A percentile compares a stretch with the other conserved stretches of the same genome.
phyloP scores from a whole-genome alignment of 164 flowering plant genomes.

The Aristolochia fimbriata region DNA sequence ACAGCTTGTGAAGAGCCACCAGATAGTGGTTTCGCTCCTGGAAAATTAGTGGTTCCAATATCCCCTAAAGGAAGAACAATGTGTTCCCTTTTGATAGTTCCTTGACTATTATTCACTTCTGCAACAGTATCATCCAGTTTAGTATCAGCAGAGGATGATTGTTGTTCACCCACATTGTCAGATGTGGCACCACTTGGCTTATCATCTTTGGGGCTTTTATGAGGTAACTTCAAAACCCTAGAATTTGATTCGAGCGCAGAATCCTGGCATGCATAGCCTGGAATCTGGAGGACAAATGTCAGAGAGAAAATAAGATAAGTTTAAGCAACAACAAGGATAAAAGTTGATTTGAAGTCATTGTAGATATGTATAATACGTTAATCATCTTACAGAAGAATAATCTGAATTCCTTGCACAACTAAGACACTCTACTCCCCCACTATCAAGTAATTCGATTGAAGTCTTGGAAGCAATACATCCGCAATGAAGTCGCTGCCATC shows the following conservation, averaged over 20 bases:
- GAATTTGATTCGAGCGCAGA: not conserved
- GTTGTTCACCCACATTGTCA: constrained; percentile 17
- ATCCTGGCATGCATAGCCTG: constrained; percentile 7
- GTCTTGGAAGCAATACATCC: constrained; percentile 76
- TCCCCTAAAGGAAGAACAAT: constrained; percentile 22
- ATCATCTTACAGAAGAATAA: constrained; percentile 39
- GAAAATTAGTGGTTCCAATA: constrained; percentile 26
- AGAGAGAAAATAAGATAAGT: no score
- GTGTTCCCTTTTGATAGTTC: constrained; percentile 45
- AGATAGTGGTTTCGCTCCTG: constrained; percentile 22
- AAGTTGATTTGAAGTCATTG: no score
- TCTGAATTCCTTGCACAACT: constrained; percentile 40
- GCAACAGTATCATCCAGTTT: constrained; percentile 25
- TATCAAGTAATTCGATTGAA: constrained; percentile 53
- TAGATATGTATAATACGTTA: no score
- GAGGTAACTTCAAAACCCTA: not conserved
- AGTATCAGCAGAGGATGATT: constrained; percentile 19
- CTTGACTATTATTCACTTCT: constrained; percentile 23
- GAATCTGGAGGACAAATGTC: constrained; percentile 26
- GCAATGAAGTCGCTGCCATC: constrained; percentile 78
- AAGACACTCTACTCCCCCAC: constrained; percentile 64
- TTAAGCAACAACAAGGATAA: no score
- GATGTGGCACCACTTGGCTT: constrained; percentile 27
- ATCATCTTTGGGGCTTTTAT: constrained; percentile 18
- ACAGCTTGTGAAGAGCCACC: constrained; percentile 25